Evolutionary conservation across 192 early-diverging fungal species (phyloP).

Genomic region (Backusella sp.): DNA sequence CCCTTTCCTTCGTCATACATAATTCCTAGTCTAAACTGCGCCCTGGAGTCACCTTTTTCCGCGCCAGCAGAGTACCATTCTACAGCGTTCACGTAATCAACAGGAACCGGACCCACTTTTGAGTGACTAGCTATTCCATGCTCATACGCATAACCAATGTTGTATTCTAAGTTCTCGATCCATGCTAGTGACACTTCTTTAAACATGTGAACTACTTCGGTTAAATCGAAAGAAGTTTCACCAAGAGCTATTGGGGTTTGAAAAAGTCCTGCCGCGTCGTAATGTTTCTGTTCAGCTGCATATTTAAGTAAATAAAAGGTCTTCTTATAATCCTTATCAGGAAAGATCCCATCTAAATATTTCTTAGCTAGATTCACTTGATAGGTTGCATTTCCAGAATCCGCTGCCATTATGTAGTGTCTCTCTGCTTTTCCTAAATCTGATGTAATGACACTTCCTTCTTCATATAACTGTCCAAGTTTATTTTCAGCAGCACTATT

Average conservation of each 20-base stretch:
- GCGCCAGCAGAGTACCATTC: conserved; percentile 34
- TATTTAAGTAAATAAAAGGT: conserved; percentile 18
- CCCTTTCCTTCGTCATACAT: conserved; percentile 29
- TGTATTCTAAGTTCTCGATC: neutral
- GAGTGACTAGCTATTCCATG: neutral
- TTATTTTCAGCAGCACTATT: neutral
- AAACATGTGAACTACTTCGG: neutral
- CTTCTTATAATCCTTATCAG: neutral
- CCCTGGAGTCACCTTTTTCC: conserved; percentile 13
- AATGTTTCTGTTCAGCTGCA: neutral
- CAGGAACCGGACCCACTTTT: neutral
- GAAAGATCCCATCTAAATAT: neutral
- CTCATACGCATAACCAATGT: conserved; percentile 12
- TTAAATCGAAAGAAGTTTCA: conserved; percentile 13
- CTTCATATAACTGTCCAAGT: neutral
- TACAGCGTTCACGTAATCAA: neutral
- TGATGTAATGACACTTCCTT: too few species aligned
- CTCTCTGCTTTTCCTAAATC: too few species aligned
- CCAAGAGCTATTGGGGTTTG: neutral
- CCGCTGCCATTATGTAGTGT: neutral
- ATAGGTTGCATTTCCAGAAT: neutral
- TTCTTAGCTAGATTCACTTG: neutral
- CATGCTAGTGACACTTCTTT: neutral
- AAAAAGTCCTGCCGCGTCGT: too few species aligned
- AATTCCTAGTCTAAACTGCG: conserved; percentile 29